phyloP scores from a whole-genome alignment of 495 filamentous ascomycete species.

The Neurospora tetraspora region DNA sequence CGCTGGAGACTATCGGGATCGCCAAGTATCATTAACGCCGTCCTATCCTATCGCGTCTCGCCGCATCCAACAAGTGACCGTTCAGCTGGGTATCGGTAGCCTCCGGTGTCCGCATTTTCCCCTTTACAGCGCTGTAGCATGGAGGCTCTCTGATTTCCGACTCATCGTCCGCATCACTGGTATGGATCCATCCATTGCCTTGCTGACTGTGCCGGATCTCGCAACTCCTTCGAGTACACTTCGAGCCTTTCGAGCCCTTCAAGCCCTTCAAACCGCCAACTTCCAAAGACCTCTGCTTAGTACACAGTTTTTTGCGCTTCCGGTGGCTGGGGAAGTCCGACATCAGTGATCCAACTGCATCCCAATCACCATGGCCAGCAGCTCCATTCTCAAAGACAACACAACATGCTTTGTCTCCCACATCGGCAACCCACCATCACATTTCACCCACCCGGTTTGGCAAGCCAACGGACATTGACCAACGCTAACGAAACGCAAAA shows the following conservation, averaged over 20 bases:
- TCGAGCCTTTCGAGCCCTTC: not conserved
- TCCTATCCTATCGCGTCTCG: not conserved
- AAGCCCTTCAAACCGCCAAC: not conserved
- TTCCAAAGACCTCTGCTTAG: not conserved
- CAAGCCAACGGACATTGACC: not conserved
- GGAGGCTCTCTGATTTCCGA: not conserved
- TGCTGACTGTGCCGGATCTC: not conserved
- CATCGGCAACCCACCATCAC: not conserved
- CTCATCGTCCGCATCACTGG: not conserved
- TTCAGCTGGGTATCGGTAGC: not conserved
- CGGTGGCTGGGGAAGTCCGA: not conserved
- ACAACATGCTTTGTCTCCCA: not conserved
- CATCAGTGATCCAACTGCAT: not conserved
- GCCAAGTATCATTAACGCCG: not conserved
- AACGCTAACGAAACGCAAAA: not conserved
- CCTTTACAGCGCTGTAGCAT: not conserved
- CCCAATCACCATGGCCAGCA: not conserved
- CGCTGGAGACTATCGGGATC: not conserved
- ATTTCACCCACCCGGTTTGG: not conserved
- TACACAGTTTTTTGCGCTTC: not conserved
- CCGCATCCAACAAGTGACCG: not conserved
- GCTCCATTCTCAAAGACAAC: not conserved
- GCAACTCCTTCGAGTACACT: not conserved
- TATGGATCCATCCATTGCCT: not conserved
- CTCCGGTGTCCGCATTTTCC: not conserved